phyloP scores from a whole-genome alignment of 2,329 filamentous ascomycete species.

The Anthostomella pinea region DNA sequence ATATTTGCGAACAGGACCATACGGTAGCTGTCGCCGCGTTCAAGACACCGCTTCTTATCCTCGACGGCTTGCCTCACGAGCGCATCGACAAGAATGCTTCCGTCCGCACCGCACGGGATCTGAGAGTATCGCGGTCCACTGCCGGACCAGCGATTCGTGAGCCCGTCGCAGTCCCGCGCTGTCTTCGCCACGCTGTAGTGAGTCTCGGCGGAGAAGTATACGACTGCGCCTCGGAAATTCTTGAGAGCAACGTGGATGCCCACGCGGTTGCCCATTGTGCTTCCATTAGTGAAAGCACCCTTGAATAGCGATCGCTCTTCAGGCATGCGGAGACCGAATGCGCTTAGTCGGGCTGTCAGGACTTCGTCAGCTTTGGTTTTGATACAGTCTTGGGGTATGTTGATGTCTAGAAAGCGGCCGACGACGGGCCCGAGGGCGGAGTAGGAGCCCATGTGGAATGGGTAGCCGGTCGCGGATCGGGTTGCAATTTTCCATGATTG shows the following conservation, averaged over 20 bases:
- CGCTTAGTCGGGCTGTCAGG: slow-evolving; percentile 1
- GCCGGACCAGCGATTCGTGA: slow-evolving; percentile 7
- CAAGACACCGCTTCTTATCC: slow-evolving; percentile 2
- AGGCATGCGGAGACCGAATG: slow-evolving; percentile 3
- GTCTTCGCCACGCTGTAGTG: slow-evolving; percentile 15
- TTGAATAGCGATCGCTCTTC: slow-evolving; percentile 3
- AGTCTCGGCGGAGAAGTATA: slow-evolving; percentile 12
- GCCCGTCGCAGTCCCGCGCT: slow-evolving; percentile 9
- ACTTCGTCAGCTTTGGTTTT: slow-evolving; percentile 3
- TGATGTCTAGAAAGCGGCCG: slow-evolving; percentile 6
- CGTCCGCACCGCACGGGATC: slow-evolving; percentile 1
- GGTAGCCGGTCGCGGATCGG: slow-evolving; percentile 8
- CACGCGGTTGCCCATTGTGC: slow-evolving; percentile 13
- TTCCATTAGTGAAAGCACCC: slow-evolving; percentile 12
- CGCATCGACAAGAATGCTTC: slow-evolving; percentile 6
- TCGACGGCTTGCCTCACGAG: slow-evolving; percentile 3
- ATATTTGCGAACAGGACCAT: slow-evolving; percentile 10
- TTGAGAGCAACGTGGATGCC: slow-evolving; percentile 11
- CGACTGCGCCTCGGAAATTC: slow-evolving; percentile 7
- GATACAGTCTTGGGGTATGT: slow-evolving; percentile 6
- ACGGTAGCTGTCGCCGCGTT: slow-evolving; percentile 1
- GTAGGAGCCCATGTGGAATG: slow-evolving; percentile 9
- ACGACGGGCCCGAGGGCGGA: slow-evolving; percentile 11
- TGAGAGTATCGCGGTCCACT: slow-evolving; percentile 1
- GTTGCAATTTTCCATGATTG: slow-evolving; percentile 10